Percentiles rank a stretch among this genome's conserved stretches.
phyloP scores from a whole-genome alignment of 495 filamentous ascomycete genomes.

The Lasiosphaeria ovina region DNA sequence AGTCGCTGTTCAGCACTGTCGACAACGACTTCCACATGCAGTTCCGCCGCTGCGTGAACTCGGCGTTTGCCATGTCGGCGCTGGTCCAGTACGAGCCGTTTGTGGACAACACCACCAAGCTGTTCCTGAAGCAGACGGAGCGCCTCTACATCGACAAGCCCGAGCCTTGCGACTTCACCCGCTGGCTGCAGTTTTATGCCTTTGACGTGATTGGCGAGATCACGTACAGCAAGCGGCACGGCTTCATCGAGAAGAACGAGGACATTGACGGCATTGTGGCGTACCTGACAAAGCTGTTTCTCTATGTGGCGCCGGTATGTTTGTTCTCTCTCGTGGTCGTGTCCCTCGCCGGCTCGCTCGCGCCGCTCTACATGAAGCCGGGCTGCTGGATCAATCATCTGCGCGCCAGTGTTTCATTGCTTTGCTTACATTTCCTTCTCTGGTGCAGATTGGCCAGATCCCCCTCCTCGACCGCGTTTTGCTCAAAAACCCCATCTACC shows the following conservation, averaged over 20 bases:
- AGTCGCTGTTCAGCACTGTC: slow-evolving; percentile 74
- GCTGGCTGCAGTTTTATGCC: slow-evolving; percentile 77
- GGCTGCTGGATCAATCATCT: background rate
- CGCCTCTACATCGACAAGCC: slow-evolving; percentile 53
- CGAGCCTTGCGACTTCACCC: slow-evolving; percentile 59
- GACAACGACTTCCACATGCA: slow-evolving; percentile 72
- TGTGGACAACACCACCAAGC: slow-evolving; percentile 62
- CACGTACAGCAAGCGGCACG: slow-evolving; percentile 62
- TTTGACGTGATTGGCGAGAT: slow-evolving; percentile 76
- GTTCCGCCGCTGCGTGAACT: slow-evolving; percentile 66
- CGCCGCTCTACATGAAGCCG: no score
- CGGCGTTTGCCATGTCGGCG: slow-evolving; percentile 70
- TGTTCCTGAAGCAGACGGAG: slow-evolving; percentile 64
- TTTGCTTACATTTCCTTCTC: slow-evolving; percentile 28
- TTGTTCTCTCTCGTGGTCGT: background rate
- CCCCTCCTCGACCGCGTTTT: slow-evolving; percentile 60
- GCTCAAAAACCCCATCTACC: slow-evolving; percentile 59
- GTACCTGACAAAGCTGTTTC: slow-evolving; percentile 53
- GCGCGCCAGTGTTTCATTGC: background rate
- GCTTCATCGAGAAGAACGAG: slow-evolving; percentile 60
- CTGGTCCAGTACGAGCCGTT: slow-evolving; percentile 73
- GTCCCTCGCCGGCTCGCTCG: no score
- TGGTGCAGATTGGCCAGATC: slow-evolving; percentile 56
- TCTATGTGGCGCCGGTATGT: slow-evolving; percentile 60
- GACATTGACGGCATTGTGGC: slow-evolving; percentile 63